Base-by-base conservation (phyloP, 169 alveolate genomes). In the Amoebophrya sp. region DNA sequence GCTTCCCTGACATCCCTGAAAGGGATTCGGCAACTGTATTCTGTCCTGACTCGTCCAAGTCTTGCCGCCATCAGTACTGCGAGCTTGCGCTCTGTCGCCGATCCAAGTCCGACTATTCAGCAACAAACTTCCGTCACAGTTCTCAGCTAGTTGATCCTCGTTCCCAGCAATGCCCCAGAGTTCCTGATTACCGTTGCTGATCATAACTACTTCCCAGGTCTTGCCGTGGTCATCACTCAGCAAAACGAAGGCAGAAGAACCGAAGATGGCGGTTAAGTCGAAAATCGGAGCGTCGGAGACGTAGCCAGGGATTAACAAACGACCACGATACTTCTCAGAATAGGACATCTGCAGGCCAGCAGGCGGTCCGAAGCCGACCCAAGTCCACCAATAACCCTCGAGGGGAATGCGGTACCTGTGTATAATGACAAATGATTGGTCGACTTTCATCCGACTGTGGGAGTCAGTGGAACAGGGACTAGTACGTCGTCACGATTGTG, bases 341-440 rank as follows among this genome's bases (percentile, higher is more conserved):
- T 65, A 65, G 36, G 33, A 6, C 33, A 65, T 6, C 33, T 65
- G 83, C 83, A 65, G 83, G 33, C 83, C 83, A 6, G 83, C 83
- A 36, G 83, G 83, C 33, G 83, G 83, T 10, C 83, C 83, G 83
- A 65, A 65, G 33, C 83, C 83, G 33, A 65, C 83, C 83, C 83
- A 65, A 36, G 83, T 65, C 83, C 83, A 65, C 83, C 83, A 65
- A 65, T 26, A 65, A 29, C 83, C 83, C 83, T 65, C 83, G 83
- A 6, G n/a, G n/a, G 2, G 0, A 29, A 65, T 26, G 39, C 83
- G 2, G n/a, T n/a, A n/a, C n/a, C n/a, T n/a, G n/a, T n/a, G n/a
- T n/a, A n/a, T n/a, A n/a, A n/a, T n/a, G n/a, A n/a, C n/a, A n/a
- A n/a, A n/a, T n/a, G n/a, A n/a, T n/a, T n/a, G n/a, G n/a, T n/a